Conservation (phyloP, 2,329 filamentous ascomycete genomes). For the Blumeria hordei region DNA sequence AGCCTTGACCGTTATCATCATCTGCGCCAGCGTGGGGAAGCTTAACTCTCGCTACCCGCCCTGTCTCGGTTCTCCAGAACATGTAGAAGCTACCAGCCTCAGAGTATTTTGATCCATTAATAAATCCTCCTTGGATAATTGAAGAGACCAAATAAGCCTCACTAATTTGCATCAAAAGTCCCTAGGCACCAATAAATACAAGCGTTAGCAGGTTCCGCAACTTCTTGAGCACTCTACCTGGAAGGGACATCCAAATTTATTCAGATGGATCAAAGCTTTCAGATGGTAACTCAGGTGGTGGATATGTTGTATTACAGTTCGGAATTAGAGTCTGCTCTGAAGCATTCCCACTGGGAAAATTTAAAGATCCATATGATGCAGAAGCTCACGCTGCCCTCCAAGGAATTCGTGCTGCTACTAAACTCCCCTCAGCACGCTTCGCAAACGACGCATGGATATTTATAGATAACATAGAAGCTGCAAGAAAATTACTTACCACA, state of each 20-base stretch:
- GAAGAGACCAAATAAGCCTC: neutral
- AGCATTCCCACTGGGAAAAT: neutral
- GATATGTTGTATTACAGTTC: neutral
- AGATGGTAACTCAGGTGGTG: neutral
- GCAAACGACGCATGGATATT: neutral
- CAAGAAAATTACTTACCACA: neutral
- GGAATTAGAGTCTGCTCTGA: neutral
- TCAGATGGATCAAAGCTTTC: neutral
- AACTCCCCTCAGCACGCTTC: neutral
- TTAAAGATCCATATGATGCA: neutral
- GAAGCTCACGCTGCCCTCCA: neutral
- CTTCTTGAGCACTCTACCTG: neutral
- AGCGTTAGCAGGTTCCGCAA: neutral
- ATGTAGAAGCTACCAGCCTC: neutral
- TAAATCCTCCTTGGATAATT: neutral
- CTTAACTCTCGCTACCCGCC: neutral
- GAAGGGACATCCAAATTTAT: neutral
- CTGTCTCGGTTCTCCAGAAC: neutral
- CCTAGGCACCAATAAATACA: neutral
- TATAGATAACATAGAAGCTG: neutral
- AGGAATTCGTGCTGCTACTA: neutral
- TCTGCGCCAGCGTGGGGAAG: neutral
- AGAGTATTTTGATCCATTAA: neutral
- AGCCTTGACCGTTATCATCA: neutral
- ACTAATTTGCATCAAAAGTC: neutral